Conservation (phyloP, 2,329 filamentous ascomycete genomes). For the Ramichloridium luteum region DNA sequence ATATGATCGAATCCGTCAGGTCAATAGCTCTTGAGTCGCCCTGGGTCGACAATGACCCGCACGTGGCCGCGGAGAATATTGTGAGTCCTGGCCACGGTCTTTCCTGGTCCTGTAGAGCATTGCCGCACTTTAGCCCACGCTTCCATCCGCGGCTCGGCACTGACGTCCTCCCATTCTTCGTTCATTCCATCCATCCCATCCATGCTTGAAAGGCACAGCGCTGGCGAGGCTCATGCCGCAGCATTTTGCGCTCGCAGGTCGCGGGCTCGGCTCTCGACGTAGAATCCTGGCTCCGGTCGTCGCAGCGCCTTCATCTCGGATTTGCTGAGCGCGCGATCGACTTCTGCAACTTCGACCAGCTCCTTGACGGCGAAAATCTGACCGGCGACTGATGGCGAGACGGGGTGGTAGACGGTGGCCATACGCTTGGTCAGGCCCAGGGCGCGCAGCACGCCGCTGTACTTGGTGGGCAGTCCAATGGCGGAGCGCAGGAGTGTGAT, state of each 20-base stretch:
- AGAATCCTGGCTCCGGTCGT: conserved; percentile 69
- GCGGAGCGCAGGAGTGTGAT: conserved; percentile 81
- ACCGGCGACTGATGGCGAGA: conserved; percentile 67
- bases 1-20: too few species aligned
- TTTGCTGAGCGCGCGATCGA: conserved; percentile 51
- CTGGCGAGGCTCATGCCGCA: too few species aligned
- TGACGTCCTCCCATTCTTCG: too few species aligned
- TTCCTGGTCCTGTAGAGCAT: too few species aligned
- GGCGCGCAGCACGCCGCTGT: conserved; percentile 67
- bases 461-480: conserved; percentile 71
- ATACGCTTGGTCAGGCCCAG: conserved; percentile 76
- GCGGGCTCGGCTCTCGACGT: conserved; percentile 49
- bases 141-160: too few species aligned
- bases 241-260: conserved; percentile 4
- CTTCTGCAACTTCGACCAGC: conserved; percentile 70
- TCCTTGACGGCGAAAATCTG: conserved; percentile 94
- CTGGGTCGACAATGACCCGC: too few species aligned
- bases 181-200: too few species aligned
- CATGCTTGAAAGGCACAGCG: too few species aligned
- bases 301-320: conserved; percentile 58
- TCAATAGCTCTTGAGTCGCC: too few species aligned
- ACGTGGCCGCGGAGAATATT: too few species aligned
- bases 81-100: too few species aligned
- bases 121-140: too few species aligned
- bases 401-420: conserved; percentile 81